Base-by-base conservation (phyloP, 1,284 basidiomycete genomes). In the Pisolithus thermaeus region DNA sequence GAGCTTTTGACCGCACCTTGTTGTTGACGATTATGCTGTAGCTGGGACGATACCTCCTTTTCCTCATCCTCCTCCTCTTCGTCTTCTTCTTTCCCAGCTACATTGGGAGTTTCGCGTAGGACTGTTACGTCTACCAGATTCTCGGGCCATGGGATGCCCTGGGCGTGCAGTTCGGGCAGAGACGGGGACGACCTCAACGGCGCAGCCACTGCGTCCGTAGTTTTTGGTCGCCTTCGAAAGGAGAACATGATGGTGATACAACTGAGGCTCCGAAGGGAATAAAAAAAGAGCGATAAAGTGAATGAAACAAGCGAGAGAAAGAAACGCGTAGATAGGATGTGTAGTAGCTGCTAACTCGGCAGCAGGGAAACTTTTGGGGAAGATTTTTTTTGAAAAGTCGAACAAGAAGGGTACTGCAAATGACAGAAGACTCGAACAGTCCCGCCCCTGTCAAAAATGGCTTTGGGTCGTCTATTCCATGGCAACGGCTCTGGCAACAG, bases 71-170 rank as follows among this genome's bases (percentile, higher is more conserved):
- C n/a, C 7, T 20, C 18, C n/a, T 40, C 39, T 4, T 27, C 25
- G 1, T 27, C 25, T 1, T 27, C 25, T 27, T 4, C 25, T 27
- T 60, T 56, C 57, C 64, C 61, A 44, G 68, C 61, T 49, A 70
- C 62, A 46, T 5, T 35, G 32, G 32, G 68, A 6, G 70, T 65
- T 59, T 80, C 70, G 49, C 79, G 77, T 52, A 87, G 76, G 52
- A 79, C 78, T 22, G 76, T 72, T 53, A 84, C 72, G 61, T 90
- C 84, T 46, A 91, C 82, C 38, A 91, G 77, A 65, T 82, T 76
- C 68, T 84, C 83, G 25, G 88, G 88, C 88, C 88, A 91, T 52
- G 84, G 81, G 45, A 90, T 84, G 35, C 81, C 84, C 59, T 82
- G 81, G 40, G 82, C 75, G 42, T 73, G 75, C 59, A 91, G 77